Base-by-base conservation (phyloP, 306 rosid genomes). In the Boehmeria nivea region DNA sequence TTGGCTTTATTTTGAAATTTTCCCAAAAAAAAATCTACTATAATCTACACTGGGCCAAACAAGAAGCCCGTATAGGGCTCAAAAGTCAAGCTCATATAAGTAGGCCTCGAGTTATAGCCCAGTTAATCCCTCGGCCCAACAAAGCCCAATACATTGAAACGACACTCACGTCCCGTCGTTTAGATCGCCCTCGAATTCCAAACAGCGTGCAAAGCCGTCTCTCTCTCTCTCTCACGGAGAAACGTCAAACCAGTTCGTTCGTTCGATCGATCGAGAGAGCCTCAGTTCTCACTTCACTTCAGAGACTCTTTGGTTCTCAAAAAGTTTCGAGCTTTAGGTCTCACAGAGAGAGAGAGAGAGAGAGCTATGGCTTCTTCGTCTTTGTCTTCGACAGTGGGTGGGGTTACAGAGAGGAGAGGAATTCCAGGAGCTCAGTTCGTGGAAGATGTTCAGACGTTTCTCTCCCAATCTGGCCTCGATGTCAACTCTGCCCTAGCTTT, bases 381-480 rank as follows among this genome's bases (percentile, higher is more conserved):
- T 19, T 44, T 74, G 3, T 70, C 87, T 11, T 28, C 85, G 0
- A 12, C 67, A 4, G 51, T 68, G 31, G 59, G 79, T 2, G 78
- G 38, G 51, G 48, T 67, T 2, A 73, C 84, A 12, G 97, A 89
- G 61, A 77, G 97, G 65, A 76, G 97, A 77, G 97, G 97, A 67
- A 89, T 89, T 54, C 94, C 95, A n/a, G 89, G 85, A 20, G 89
- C 97, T 52, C 97, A 81, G 70, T 86, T 89, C 62, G 95, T 89
- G 0, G 94, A 86, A 26, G 97, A 89, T 59, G 97, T 89, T 34
- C 90, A 84, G 58, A 86, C 81, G 15, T 86, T 81, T 70, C 97
- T 86, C 68, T 53, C 76, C 15, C 88, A 86, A 26, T 67, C 63
- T 15, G 87, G 82, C 14, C 85, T 84, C 47, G 86, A 88, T 33